phyloP scores from a whole-genome alignment of 192 early-diverging fungal species.

The Linnemannia exigua region DNA sequence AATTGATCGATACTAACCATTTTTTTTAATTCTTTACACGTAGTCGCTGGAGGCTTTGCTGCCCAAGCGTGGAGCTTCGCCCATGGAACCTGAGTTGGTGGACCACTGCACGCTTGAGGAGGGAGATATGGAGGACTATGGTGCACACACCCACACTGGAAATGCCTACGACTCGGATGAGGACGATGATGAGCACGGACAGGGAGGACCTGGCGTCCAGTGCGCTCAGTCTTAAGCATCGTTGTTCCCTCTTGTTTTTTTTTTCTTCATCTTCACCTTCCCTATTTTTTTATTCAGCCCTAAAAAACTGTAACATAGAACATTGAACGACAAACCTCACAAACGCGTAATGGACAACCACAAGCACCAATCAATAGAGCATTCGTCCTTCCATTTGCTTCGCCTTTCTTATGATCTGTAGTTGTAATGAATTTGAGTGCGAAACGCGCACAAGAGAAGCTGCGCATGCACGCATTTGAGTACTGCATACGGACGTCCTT shows the following conservation, averaged over 20 bases:
- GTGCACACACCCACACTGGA: constrained; percentile 50
- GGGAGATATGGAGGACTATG: constrained; percentile 63
- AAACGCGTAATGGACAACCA: neutral
- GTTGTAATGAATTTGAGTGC: too few relatives aligned
- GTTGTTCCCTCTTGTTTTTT: neutral
- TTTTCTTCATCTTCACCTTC: neutral
- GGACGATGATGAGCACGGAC: constrained; percentile 47
- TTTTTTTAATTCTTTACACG: neutral
- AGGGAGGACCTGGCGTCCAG: constrained; percentile 51
- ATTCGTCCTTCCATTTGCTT: neutral
- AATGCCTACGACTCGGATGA: constrained; percentile 70
- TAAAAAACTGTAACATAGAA: constrained; percentile 1
- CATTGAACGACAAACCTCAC: neutral
- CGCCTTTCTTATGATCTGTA: neutral
- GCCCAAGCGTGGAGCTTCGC: constrained; percentile 6
- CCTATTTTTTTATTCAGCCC: neutral
- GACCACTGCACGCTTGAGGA: constrained; percentile 61
- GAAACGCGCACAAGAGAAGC: too few relatives aligned
- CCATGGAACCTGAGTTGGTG: constrained; percentile 61
- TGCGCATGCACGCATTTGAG: too few relatives aligned
- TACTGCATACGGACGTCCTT: too few relatives aligned
- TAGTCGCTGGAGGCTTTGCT: constrained; percentile 55
- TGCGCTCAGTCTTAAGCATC: constrained; percentile 62
- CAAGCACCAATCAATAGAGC: neutral
- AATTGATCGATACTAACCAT: neutral